Percentiles rank a stretch among this genome's conserved stretches.
phyloP scores from a whole-genome alignment of 768 basidiomycete genomes.

The Panaeolus papilionaceus region DNA sequence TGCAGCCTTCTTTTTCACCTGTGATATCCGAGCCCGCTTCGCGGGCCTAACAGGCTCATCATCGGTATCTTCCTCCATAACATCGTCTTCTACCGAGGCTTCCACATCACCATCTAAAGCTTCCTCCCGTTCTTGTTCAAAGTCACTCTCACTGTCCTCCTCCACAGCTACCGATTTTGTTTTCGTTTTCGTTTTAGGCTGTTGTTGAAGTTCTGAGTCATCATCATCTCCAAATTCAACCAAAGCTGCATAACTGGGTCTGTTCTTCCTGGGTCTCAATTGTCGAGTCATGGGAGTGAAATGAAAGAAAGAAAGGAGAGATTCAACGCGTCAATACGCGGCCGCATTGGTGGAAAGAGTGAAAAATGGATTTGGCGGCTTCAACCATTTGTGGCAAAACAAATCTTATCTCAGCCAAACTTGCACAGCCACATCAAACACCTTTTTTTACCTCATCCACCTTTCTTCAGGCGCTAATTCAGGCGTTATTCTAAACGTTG shows the following conservation, averaged over 20 bases:
- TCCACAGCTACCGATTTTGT: conserved; percentile 45
- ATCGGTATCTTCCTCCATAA: conserved; percentile 28
- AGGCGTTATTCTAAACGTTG: too few relatives aligned
- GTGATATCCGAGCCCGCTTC: conserved; percentile 22
- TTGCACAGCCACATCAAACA: conserved; percentile 11
- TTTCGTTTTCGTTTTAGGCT: conserved; percentile 31
- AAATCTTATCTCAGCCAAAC: conserved; percentile 16
- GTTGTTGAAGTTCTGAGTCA: conserved; percentile 38
- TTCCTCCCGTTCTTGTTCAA: conserved; percentile 32
- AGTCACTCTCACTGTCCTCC: conserved; percentile 56
- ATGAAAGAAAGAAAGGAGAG: conserved; percentile 7
- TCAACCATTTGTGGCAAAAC: conserved; percentile 10
- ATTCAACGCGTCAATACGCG: conserved; percentile 8
- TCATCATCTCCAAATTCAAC: conserved; percentile 42
- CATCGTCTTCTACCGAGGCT: conserved; percentile 26
- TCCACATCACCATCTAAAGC: conserved; percentile 34
- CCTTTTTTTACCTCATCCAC: conserved; percentile 7
- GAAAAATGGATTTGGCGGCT: conserved; percentile 11
- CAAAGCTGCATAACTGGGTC: conserved; percentile 54
- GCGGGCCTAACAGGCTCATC: conserved; percentile 15
- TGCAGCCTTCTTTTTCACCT: conserved; percentile 22
- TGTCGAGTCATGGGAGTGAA: conserved; percentile 53
- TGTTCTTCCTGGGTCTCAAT: conserved; percentile 60
- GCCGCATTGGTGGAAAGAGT: conserved; percentile 8
- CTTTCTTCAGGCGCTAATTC: too few relatives aligned